Evolutionary conservation across 192 early-diverging fungal species (phyloP).

Genomic region (Coemansia interrupta): DNA sequence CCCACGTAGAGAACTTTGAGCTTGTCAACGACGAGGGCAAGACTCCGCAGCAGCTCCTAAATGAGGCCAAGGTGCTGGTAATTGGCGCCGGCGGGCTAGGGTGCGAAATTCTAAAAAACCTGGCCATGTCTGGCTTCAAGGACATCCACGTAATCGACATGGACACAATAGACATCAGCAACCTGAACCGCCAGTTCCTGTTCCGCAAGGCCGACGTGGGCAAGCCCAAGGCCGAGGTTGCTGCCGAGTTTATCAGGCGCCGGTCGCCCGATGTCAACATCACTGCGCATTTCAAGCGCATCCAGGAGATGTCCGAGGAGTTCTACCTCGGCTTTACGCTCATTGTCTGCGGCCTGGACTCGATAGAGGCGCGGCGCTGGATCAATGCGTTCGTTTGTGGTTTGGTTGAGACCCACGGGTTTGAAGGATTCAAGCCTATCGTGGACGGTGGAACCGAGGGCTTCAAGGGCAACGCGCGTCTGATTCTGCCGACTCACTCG

Average conservation of each 20-base stretch:
- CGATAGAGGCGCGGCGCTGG: slow-evolving; percentile 93
- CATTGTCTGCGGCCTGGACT: slow-evolving; percentile 92
- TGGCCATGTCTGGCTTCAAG: slow-evolving; percentile 74
- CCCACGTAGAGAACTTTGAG: slow-evolving; percentile 48
- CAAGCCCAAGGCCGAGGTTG: slow-evolving; percentile 72
- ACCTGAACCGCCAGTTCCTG: slow-evolving; percentile 80
- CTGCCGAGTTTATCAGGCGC: slow-evolving; percentile 70
- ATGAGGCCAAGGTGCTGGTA: slow-evolving; percentile 67
- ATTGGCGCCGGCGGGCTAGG: slow-evolving; percentile 84
- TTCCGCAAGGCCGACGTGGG: slow-evolving; percentile 76
- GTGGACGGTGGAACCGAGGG: slow-evolving; percentile 97
- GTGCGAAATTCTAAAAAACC: slow-evolving; percentile 80
- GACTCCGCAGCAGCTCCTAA: slow-evolving; percentile 48
- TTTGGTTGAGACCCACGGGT: slow-evolving; percentile 72
- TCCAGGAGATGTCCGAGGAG: slow-evolving; percentile 94
- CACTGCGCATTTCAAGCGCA: slow-evolving; percentile 80
- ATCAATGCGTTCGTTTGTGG: slow-evolving; percentile 86
- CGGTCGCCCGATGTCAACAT: slow-evolving; percentile 66
- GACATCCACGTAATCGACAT: slow-evolving; percentile 85
- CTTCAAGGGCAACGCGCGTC: slow-evolving; percentile 90
- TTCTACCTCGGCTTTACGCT: slow-evolving; percentile 86
- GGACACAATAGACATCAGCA: slow-evolving; percentile 84
- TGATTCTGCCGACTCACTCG: slow-evolving; percentile 80
- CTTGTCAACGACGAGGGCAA: slow-evolving; percentile 43
- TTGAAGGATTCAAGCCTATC: slow-evolving; percentile 75